Evolutionary conservation across 1,284 basidiomycete genomes (phyloP), one percentile per base, ranked within the genome.

Genomic region (Acaromyces ingoldii): DNA sequence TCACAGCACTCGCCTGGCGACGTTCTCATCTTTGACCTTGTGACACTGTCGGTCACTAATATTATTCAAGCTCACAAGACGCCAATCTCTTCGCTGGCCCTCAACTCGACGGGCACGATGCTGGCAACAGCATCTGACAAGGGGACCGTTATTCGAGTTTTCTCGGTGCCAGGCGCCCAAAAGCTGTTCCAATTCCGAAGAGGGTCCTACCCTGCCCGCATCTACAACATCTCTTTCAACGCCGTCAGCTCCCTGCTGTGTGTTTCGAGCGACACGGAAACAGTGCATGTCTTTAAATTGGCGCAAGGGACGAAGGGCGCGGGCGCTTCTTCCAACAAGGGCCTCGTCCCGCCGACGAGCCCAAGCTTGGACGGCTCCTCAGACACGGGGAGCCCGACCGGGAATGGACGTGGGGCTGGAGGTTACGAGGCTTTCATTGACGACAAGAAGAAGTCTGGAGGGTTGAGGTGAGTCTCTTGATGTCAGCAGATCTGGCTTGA

Each of bases 61-160:
- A 90, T 96, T 65, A 89, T 99, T 57, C 91, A 91, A 71, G 95
- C 95, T 10, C 95, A 99, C 80, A 96, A 96, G 78, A 79, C 91
- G 1, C 89, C 92, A 1, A 86, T 99, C 56, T 88, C 91, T 3
- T 84, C 85, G 62, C 81, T 98, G 31, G 82, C 88, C 1, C 82
- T 98, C 75, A 96, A 93, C 77, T 83, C 85, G 2, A 82, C 85
- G 0, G 93, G 93, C 3, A 89, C 89, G 0, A 81, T 97, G 58
- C 85, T 99, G 21, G 95, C 93, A 5, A 95, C 92, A 0, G 86
- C 91, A 9, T 89, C 86, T 0, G 91, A 95, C 57, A 97, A 97
- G 73, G 93, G 93, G 1, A 98, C 93, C 1, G 90, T 98, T 60
- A 93, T 99, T 55, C 84, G 93, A 38, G 91, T 98, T 3, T 98